Percentiles rank a stretch among this genome's conserved stretches.
phyloP scores from a whole-genome alignment of 2,329 filamentous ascomycete species.

The Ampelomyces quisqualis region DNA sequence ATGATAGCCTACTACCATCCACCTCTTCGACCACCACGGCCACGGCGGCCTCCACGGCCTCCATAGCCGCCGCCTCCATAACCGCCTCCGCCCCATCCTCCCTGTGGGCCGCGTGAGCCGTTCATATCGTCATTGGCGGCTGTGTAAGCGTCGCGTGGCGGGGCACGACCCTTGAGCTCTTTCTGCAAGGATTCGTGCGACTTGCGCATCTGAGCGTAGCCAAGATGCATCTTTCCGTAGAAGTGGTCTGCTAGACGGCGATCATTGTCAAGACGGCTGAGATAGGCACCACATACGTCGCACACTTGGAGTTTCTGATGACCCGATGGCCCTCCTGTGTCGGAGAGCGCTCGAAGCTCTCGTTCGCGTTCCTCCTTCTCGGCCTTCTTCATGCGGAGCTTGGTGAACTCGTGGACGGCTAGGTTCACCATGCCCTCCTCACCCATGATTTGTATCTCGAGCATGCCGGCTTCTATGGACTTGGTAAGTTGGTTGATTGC shows the following conservation, averaged over 20 bases:
- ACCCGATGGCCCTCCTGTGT: constrained; percentile 88
- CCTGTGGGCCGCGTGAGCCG: constrained; percentile 26
- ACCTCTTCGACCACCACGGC: constrained; percentile 19
- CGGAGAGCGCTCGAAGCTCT: constrained; percentile 85
- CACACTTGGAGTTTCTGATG: constrained; percentile 99
- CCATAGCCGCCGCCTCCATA: constrained; percentile 22
- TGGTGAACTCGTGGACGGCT: constrained; percentile 85
- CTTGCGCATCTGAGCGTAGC: constrained; percentile 97
- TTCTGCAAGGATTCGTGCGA: constrained; percentile 84
- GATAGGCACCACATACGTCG: constrained; percentile 95
- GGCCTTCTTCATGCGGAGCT: constrained; percentile 75
- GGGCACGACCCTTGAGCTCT: constrained; percentile 73
- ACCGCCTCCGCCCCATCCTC: constrained; percentile 26
- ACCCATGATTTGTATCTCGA: constrained; percentile 83
- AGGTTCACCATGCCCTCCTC: constrained; percentile 77
- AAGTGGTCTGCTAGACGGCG: constrained; percentile 93
- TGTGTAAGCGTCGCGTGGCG: constrained; percentile 51
- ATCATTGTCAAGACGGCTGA: constrained; percentile 91
- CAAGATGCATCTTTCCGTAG: constrained; percentile 98
- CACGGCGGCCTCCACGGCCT: constrained; percentile 31
- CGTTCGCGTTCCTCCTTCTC: constrained; percentile 81
- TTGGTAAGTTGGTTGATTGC: constrained; percentile 77
- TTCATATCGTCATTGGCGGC: constrained; percentile 26
- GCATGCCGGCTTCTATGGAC: constrained; percentile 76
- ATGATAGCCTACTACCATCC: constrained; percentile 29